Base-by-base conservation (phyloP, 2,329 filamentous ascomycete genomes). In the Didymella exigua region DNA sequence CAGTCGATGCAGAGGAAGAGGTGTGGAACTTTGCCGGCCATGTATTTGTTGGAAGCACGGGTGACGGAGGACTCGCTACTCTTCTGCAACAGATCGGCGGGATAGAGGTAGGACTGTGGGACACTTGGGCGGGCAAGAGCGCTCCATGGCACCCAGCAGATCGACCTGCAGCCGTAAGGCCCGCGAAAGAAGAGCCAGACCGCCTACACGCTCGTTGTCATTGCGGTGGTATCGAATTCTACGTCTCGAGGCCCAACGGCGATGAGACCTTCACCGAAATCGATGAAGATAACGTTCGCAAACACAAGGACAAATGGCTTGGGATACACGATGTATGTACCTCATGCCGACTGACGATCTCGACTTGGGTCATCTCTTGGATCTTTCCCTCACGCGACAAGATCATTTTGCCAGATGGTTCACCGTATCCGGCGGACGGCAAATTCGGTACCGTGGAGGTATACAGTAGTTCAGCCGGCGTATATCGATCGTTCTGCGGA, bases 341-440 rank as follows among this genome's bases (percentile, higher is more conserved):
- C 5, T 83, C 84, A 2, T 91, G 88, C 67, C 83, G 87, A 5
- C 75, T 86, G 3, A 72, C 75, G 0, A 81, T 83, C 1, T 86
- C 87, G 3, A 86, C 85, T 59, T 85, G 89, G 51, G 81, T 89
- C 41, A 82, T 88, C 61, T 76, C 82, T 0, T 90, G 87, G 87
- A 79, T 84, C 0, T 90, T 90, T 63, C 75, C 90, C 11, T 53
- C 90, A 89, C 65, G 75, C 89, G 86, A 0, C 77, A 78, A 86
- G 0, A 78, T 79, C n/a, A 70, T 74, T 1, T 76, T 83, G 23
- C 56, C 71, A 27, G 58, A 78, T 42, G 64, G 73, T 13, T 58
- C 67, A 18, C 64, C 71, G 41, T 80, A 79, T 55, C 73, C 81
- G 3, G 66, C 11, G 2, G 40, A 59, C 13, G 56, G 56, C 29